Conservation (phyloP, 1,284 basidiomycete genomes). For the Moesziomyces antarcticus region DNA sequence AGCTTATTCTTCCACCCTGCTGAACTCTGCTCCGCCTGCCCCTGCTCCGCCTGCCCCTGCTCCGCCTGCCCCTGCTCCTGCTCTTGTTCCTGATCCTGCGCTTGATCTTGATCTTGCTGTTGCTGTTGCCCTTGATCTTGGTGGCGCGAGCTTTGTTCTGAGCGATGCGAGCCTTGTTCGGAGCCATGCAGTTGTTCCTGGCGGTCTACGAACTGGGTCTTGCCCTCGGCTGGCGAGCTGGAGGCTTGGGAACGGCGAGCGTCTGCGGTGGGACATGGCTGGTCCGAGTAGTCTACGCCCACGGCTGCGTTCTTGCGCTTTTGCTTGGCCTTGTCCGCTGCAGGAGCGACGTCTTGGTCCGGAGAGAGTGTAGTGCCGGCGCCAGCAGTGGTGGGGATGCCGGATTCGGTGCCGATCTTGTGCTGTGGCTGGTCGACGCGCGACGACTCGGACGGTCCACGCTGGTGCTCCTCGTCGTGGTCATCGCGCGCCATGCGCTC, state of each 20-base stretch:
- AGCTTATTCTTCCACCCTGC: too few relatives aligned
- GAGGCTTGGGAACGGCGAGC: constrained; percentile 8
- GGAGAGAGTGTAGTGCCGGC: constrained; percentile 41
- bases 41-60: too few relatives aligned
- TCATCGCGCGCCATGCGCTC: constrained; percentile 6
- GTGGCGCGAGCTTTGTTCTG: not conserved
- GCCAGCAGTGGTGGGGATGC: constrained; percentile 50
- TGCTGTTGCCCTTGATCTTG: too few relatives aligned
- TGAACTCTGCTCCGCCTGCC: too few relatives aligned
- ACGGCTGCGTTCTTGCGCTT: constrained; percentile 17
- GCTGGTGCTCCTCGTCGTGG: constrained; percentile 3
- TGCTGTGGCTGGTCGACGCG: constrained; percentile 19
- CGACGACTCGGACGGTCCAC: constrained; percentile 13
- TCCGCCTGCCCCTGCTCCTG: too few relatives aligned
- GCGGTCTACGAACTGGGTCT: constrained; percentile 8
- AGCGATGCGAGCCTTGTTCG: not conserved
- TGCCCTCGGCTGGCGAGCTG: constrained; percentile 15
- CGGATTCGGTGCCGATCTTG: constrained; percentile 32
- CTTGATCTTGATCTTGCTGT: too few relatives aligned
- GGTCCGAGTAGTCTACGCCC: constrained; percentile 35
- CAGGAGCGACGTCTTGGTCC: constrained; percentile 25
- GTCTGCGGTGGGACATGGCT: constrained; percentile 29
- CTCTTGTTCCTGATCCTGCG: too few relatives aligned
- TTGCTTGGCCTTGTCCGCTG: constrained; percentile 8
- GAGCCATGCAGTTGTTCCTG: constrained; percentile 4